Conservation (phyloP, 176 grass and related monocot species). For the Triticum urartu region DNA sequence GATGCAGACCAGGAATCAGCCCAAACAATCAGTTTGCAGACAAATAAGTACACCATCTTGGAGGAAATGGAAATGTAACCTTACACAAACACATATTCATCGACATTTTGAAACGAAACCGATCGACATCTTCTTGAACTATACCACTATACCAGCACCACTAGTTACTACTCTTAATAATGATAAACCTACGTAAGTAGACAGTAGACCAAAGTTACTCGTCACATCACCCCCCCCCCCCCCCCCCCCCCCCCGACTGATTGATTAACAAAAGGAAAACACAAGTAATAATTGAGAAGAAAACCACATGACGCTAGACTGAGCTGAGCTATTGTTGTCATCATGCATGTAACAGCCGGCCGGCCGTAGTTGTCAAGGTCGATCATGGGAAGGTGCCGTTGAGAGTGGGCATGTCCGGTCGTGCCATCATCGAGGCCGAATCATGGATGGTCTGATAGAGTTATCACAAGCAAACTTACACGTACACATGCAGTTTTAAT, state of each 20-base stretch:
- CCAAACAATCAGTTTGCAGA: too few relatives aligned
- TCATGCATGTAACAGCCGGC: not conserved
- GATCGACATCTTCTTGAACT: not conserved
- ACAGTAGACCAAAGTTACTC: slow-evolving; percentile 6
- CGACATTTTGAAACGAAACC: not conserved
- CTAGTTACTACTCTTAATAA: not conserved
- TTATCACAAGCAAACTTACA: too few relatives aligned
- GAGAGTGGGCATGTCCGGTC: slow-evolving; percentile 54
- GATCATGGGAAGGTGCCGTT: slow-evolving; percentile 48
- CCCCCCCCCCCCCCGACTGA: too few relatives aligned
- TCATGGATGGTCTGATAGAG: not conserved
- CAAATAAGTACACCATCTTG: not conserved
- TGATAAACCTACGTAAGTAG: not conserved
- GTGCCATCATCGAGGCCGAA: slow-evolving; percentile 38
- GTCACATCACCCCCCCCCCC: not conserved
- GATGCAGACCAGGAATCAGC: too few relatives aligned
- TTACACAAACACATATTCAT: slow-evolving; percentile 18
- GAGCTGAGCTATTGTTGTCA: slow-evolving; percentile 27
- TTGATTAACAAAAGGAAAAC: slow-evolving; percentile 20
- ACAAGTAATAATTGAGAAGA: not conserved
- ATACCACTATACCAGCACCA: slow-evolving; percentile 1
- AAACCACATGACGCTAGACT: slow-evolving; percentile 12
- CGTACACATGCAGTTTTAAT: too few relatives aligned
- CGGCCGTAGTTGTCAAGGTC: not conserved
- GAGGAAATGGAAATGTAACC: slow-evolving; percentile 20